phyloP scores from a whole-genome alignment of 305 asterid genomes.

The Lippia alba region DNA sequence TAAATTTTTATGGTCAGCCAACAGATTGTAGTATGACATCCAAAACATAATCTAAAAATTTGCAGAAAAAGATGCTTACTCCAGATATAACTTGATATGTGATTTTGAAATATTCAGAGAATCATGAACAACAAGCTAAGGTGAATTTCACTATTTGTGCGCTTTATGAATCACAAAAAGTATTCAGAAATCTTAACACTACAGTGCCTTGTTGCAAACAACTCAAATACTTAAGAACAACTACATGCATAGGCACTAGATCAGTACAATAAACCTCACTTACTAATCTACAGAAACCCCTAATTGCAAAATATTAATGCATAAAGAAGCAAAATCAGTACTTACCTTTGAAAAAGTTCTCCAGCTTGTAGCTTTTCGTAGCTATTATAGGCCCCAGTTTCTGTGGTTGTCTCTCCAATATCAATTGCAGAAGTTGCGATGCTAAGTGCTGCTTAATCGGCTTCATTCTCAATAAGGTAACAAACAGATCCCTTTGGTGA shows the following conservation, averaged over 20 bases:
- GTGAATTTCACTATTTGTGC: not conserved
- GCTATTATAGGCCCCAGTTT: slow-evolving; percentile 79
- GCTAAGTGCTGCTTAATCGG: slow-evolving; percentile 62
- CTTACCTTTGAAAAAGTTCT: slow-evolving; percentile 81
- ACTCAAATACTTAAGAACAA: slow-evolving; percentile 17
- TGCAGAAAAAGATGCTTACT: not conserved
- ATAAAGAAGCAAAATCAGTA: slow-evolving; percentile 6
- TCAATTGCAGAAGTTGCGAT: slow-evolving; percentile 75
- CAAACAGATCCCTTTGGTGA: slow-evolving; percentile 68
- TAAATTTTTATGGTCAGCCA: slow-evolving; percentile 17
- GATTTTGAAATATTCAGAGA: slow-evolving; percentile 13
- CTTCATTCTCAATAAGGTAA: slow-evolving; percentile 66
- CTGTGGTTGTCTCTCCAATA: slow-evolving; percentile 75
- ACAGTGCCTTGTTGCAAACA: slow-evolving; percentile 5
- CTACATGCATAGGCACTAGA: slow-evolving; percentile 17
- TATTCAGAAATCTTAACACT: not conserved
- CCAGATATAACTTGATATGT: not conserved
- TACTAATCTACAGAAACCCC: slow-evolving; percentile 20
- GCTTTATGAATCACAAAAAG: slow-evolving; percentile 1
- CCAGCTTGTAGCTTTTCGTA: slow-evolving; percentile 73
- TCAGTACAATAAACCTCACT: slow-evolving; percentile 24
- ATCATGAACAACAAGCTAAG: slow-evolving; percentile 13
- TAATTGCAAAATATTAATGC: slow-evolving; percentile 7
- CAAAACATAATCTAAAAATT: slow-evolving; percentile 13
- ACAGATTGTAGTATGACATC: slow-evolving; percentile 9